These are phyloP conservation scores for Beauveria medogensis DNA, from an alignment of 2,329 filamentous ascomycete species.

Conservation along the genomic window DNA sequence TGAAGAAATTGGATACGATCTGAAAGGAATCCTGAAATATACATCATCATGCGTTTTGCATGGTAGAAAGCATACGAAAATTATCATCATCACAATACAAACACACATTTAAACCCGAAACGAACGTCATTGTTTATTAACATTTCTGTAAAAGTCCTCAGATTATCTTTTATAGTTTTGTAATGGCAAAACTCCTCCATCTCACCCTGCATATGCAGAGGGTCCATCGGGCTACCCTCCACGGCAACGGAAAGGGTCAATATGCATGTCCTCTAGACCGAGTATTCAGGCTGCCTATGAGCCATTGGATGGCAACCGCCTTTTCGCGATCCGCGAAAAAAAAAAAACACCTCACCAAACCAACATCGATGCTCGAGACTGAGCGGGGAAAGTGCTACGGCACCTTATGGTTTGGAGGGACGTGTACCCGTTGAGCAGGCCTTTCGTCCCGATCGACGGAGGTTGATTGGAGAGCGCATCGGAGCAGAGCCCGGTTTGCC, in stretches of 20 bases:
- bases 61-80: not conserved
- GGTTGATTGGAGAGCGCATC: not conserved
- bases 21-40: not conserved
- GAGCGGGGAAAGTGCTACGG: not conserved
- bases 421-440: not conserved
- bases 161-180: not conserved
- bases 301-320: no score
- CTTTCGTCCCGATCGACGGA: constrained; percentile 5
- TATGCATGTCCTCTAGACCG: constrained; percentile 1
- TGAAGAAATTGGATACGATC: constrained; percentile 17
- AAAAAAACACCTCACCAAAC: not conserved
- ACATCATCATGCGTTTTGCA: not conserved
- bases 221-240: not conserved
- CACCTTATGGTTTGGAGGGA: not conserved
- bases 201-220: not conserved
- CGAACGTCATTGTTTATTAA: not conserved
- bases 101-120: not conserved
- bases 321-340: not conserved
- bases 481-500: constrained; percentile 3
- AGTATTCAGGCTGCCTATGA: not conserved
- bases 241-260: not conserved
- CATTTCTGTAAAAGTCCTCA: no score
- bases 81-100: not conserved
- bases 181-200: not conserved
- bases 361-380: not conserved